phyloP scores from a whole-genome alignment of 2,329 filamentous ascomycete species.

The Ascochyta fabae region DNA sequence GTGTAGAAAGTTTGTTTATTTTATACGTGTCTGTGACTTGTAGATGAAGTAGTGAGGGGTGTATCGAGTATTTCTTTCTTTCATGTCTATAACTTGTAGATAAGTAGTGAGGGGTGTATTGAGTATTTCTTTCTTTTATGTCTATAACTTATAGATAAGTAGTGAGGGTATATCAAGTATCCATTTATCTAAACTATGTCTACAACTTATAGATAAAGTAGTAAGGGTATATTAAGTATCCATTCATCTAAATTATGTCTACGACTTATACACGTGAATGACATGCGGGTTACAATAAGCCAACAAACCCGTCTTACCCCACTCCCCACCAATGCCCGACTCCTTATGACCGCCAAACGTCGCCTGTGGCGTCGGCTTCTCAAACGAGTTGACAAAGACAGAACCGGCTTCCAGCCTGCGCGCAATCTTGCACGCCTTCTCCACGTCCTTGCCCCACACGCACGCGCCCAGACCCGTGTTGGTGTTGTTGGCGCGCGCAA shows the following conservation, averaged over 20 bases:
- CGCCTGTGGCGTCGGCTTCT: constrained; percentile 56
- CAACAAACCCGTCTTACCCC: constrained; percentile 53
- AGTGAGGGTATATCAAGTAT: no score
- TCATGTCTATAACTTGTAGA: no score
- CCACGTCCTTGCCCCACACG: constrained; percentile 55
- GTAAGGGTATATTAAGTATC: no score
- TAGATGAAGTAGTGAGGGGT: no score
- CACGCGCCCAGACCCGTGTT: constrained; percentile 61
- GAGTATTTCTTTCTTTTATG: no score
- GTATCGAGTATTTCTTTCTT: no score
- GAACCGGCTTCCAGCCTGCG: constrained; percentile 59
- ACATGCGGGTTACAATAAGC: constrained; percentile 57
- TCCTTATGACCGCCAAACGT: constrained; percentile 80
- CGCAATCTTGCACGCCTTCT: constrained; percentile 56
- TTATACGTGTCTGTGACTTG: no score
- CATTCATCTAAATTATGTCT: not conserved
- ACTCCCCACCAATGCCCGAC: constrained; percentile 77
- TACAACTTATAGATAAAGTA: no score
- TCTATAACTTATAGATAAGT: no score
- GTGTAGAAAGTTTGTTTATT: no score
- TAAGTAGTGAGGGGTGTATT: no score
- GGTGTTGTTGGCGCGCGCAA: constrained; percentile 56
- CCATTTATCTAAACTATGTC: no score
- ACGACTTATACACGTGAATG: constrained; percentile 55
- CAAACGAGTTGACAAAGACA: constrained; percentile 62